Evolutionary conservation across 495 filamentous ascomycete genomes (phyloP), one percentile per base, ranked within the genome.

Genomic region (Aspergillus homomorphus): DNA sequence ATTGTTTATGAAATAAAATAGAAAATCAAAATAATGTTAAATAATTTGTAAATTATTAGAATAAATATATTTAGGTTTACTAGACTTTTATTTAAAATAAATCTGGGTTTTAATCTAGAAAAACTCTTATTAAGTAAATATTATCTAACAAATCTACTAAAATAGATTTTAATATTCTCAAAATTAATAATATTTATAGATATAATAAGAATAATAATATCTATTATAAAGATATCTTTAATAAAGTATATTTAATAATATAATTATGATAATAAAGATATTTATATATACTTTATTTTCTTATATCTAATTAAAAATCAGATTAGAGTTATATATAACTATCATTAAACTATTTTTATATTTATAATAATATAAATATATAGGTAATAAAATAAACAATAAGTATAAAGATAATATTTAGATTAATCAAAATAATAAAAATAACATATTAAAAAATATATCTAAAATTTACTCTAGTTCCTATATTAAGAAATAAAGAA

Each of bases 261-360:
- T 38, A 38, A 38, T 5, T 12, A 10, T 38, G 15, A 38, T 5
- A 38, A 10, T 38, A 10, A 38, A 38, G 3, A 28, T 4, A 28
- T 9, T 28, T 45, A 26, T 30, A 48, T 46, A 48, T 18, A 54
- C 20, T 46, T 30, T 41, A 46, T 52, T n/a, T n/a, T n/a, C n/a
- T n/a, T n/a, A n/a, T n/a, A n/a, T n/a, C n/a, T n/a, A n/a, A n/a
- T n/a, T n/a, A n/a, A n/a, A n/a, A n/a, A n/a, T n/a, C 3, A 28
- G 9, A 4, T 28, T 28, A 28, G 3, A 28, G 9, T 28, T 4
- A 28, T 28, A 3, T 28, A 28, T 28, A 28, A 28, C 26, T 28
- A 28, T 9, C 9, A 28, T 28, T 28, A 28, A 4, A 28, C 26
- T 28, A 28, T 28, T 28, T 28, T 28, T 28, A 28, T 28, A 28